Evolutionary conservation across 2,329 filamentous ascomycete species (phyloP), one percentile per base, ranked within the genome.

Genomic region (Fulvia fulva): DNA sequence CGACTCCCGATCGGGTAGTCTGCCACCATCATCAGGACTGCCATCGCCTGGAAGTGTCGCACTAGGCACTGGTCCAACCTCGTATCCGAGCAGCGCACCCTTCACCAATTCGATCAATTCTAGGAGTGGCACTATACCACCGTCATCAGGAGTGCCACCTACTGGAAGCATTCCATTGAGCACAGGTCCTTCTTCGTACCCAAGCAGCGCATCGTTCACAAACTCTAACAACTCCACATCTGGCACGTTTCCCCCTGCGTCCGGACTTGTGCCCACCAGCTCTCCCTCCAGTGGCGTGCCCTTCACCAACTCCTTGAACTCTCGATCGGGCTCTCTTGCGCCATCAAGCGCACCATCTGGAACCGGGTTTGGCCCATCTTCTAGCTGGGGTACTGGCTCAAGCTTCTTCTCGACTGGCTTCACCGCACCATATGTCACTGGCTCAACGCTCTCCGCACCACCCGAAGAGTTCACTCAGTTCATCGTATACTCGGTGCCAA

Each of bases 191-290:
- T 12, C 30, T 34, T 34, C 30, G n/a, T n/a, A n/a, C n/a, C n/a
- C n/a, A n/a, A n/a, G n/a, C n/a, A n/a, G n/a, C 16, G 30, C 30
- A 11, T 14, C 30, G 11, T 34, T 34, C 30, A 34, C 30, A 9
- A 34, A 34, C 30, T 34, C 30, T 14, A 34, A 11, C 30, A 34
- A 34, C 30, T 34, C 30, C 11, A 34, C 14, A n/a, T 19, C 37
- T n/a, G 54, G 56, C 45, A 50, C 56, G 43, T 19, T 56, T 11
- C 51, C 58, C 37, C 47, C 58, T 45, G 4, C 37, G 8, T 37
- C 34, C n/a, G 16, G 14, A 8, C 16, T 41, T 41, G 37, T 50
- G 11, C n/a, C 47, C 19, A 50, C 47, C 47, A 51, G 23, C 47
- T 49, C 46, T 30, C 47, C 47, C 2, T 50, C 25, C 3, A 50